Conservation (phyloP, 768 basidiomycete species). For the Tricholoma furcatifolium region DNA sequence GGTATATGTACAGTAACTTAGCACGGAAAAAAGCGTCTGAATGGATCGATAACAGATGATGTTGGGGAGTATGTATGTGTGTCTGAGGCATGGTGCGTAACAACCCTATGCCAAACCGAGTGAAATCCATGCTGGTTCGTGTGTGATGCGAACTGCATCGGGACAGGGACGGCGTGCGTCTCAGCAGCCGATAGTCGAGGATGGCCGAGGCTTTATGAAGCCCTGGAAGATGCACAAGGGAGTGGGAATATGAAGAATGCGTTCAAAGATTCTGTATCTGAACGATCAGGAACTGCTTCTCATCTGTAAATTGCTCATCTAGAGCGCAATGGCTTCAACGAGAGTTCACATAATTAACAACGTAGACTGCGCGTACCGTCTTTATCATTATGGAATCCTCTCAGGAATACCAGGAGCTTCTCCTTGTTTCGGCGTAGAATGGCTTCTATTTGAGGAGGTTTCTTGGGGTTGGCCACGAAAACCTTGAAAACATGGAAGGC, state of each 20-base stretch:
- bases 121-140: constrained; percentile 13
- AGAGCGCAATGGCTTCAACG: not conserved
- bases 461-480: constrained; percentile 99
- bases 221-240: not conserved
- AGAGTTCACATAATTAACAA: not conserved
- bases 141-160: not conserved
- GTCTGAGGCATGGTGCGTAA: not conserved
- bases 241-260: not conserved
- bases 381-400: constrained; percentile 96
- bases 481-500: constrained; percentile 99
- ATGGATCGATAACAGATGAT: not conserved
- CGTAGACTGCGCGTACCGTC: constrained; percentile 61
- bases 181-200: not conserved
- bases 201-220: not conserved
- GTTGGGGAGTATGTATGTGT: not conserved
- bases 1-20: constrained; percentile 9
- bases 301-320: constrained; percentile 98
- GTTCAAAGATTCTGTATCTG: constrained; percentile 80
- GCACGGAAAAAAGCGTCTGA: constrained; percentile 5
- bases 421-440: constrained; percentile 95
- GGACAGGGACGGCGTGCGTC: not conserved
- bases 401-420: constrained; percentile 85
- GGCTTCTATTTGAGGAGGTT: constrained; percentile 89
- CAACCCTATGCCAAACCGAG: not conserved
- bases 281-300: constrained; percentile 94